These are phyloP conservation scores for Ettlia oleoabundans DNA, from an alignment of 139 green algal genomes.

Conservation along the genomic window DNA sequence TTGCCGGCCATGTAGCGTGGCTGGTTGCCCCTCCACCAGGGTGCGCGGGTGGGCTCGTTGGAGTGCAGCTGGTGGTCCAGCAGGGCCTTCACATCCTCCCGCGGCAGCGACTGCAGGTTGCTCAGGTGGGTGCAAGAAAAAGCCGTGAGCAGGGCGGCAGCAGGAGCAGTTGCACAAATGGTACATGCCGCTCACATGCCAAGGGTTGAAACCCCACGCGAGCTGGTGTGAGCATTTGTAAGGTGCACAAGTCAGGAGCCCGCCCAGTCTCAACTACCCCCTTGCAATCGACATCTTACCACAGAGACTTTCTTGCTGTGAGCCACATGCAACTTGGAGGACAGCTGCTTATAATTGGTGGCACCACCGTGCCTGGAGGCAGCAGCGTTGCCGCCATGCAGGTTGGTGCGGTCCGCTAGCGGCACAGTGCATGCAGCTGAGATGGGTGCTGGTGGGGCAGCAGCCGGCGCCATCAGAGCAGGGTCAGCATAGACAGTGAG, in stretches of 20 bases:
- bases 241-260: too few species aligned
- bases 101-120: neutral
- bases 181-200: too few species aligned
- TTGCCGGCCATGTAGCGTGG: neutral
- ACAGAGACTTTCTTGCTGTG: neutral
- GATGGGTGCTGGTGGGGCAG: neutral
- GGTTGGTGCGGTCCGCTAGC: conserved; percentile 11
- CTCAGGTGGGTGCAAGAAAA: neutral
- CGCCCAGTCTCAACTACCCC: neutral
- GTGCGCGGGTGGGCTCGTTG: neutral
- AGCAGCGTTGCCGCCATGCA: neutral
- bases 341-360: neutral
- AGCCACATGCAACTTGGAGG: conserved; percentile 22
- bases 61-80: conserved; percentile 2
- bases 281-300: neutral
- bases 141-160: neutral
- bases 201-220: too few species aligned
- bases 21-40: conserved; percentile 1
- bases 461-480: neutral
- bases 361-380: neutral
- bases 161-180: neutral
- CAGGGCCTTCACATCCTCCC: conserved; percentile 17
- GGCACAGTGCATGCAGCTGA: neutral
- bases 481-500: conserved; percentile 12
- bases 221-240: too few species aligned